Base-by-base conservation (phyloP, 2,329 filamentous ascomycete species). In the Aspergillus alliaceus region DNA sequence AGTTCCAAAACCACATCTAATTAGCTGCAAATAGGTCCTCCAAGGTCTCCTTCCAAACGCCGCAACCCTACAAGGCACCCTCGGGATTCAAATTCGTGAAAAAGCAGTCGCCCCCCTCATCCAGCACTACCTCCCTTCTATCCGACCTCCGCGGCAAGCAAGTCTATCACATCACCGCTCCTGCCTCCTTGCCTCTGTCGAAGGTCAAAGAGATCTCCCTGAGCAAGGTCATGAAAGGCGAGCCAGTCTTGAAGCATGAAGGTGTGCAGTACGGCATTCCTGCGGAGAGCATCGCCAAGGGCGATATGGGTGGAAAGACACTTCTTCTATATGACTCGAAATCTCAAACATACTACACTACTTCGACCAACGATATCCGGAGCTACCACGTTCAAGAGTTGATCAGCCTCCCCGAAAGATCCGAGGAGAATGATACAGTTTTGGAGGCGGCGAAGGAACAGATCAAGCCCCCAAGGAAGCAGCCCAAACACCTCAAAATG, bases 81-180 rank as follows among this genome's bases (percentile, higher is more conserved):
- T 60, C 64, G n/a, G 78, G 77, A 27, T 80, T 79, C 67, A 75
- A 75, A 53, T 53, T 70, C 35, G 61, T 70, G 47, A 72, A 72
- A 56, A 71, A 70, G 53, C 67, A 70, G 40, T 53, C 66, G 18
- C 62, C 69, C 5, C 66, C 70, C 27, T 71, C 71, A 46, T 72
- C 73, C 3, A 65, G 59, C 46, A 63, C 69, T 42, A 66, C 70
- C 46, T 71, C 74, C 24, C 54, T 72, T 24, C 69, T 77, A 39
- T 73, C 75, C 35, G 67, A 77, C 50, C 67, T 79, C 50, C 64
- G 64, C 50, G 75, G 74, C 51, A 81, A 81, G 63, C 75, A 80
- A 65, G 63, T 82, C 49, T 78, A 78, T 69, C 77, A 81, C 59
- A 78, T 82, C 55, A 77, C 76, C 18, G 77, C 77, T 1, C 79